Base-by-base conservation (phyloP, 768 basidiomycete species). In the Xanthoconium stramineum region DNA sequence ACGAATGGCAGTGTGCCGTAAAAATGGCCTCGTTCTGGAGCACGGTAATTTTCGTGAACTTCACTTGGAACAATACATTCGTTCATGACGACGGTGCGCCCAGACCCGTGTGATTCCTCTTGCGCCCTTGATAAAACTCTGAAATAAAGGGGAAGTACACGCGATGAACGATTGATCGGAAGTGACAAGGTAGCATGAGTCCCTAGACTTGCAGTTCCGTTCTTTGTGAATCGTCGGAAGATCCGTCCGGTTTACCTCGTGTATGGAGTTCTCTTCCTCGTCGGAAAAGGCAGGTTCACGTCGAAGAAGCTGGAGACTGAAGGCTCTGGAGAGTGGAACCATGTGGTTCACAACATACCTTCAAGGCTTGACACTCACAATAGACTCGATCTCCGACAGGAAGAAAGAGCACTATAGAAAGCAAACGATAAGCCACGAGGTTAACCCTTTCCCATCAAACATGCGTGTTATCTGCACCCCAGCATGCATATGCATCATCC, bases 201-300 rank as follows among this genome's bases (percentile, higher is more conserved):
- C 46, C 24, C 36, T 48, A 17, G 30, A 33, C 39, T 20, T 19
- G 9, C 38, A 8, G 19, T 50, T 40, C 32, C 7, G 14, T 40
- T 19, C 43, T 8, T 24, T 24, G 53, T 50, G 53, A 43, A 37
- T 28, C n/a, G 33, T 29, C 6, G 43, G 15, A 42, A 53, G 61
- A 57, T 67, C 65, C 65, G 56, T 55, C 61, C 57, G 57, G 14
- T 38, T 52, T 7, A 47, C 55, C 50, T 53, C 61, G 46, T 58
- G 58, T 46, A 15, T 47, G 37, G 19, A 32, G 15, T 36, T 33
- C 43, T 14, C 30, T 50, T 47, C 17, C 20, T 37, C 52, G 43
- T 53, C 36, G 6, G 8, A 35, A 12, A 2, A 24, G 12, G 15
- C 5, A 9, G 24, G 24, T 24, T 24, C 24, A 8, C 7, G 14